Conservation (phyloP, 306 rosid species). For the Datisca glomerata region DNA sequence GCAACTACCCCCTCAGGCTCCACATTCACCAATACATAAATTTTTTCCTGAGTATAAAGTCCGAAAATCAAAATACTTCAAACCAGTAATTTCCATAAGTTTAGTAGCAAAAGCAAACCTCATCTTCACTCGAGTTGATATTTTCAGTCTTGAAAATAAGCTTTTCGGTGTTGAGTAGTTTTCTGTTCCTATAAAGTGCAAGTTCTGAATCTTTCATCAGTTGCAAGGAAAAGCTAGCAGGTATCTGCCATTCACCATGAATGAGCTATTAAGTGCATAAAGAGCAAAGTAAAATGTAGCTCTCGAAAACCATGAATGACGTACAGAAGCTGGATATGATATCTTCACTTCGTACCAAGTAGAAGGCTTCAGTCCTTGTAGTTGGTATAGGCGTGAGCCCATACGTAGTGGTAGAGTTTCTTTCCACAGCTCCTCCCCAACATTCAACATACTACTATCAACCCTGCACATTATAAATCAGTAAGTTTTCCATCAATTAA, state of each 20-base stretch:
- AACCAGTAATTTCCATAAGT: too few species aligned
- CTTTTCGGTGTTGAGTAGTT: constrained; percentile 83
- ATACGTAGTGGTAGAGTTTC: constrained; percentile 48
- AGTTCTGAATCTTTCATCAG: constrained; percentile 37
- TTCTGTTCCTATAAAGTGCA: constrained; percentile 34
- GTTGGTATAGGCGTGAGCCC: constrained; percentile 59
- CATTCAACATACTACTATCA: constrained; percentile 40
- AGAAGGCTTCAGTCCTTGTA: constrained; percentile 54
- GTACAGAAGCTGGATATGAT: constrained; percentile 96
- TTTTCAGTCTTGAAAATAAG: constrained; percentile 46
- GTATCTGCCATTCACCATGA: constrained; percentile 39
- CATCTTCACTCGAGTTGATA: constrained; percentile 11
- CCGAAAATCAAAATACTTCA: neutral
- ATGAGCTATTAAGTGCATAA: constrained; percentile 19
- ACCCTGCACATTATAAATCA: constrained; percentile 21
- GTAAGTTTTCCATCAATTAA: neutral
- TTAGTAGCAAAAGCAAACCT: constrained; percentile 22
- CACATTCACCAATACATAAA: constrained; percentile 40
- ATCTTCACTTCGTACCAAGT: constrained; percentile 94
- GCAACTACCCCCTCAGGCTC: constrained; percentile 87
- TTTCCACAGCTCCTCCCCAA: constrained; percentile 65
- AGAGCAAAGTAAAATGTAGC: constrained; percentile 13
- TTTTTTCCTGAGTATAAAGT: constrained; percentile 31
- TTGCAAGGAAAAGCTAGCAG: constrained; percentile 55
- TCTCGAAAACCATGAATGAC: constrained; percentile 25